Base-by-base conservation (phyloP, 2,329 filamentous ascomycete genomes). In the Blastomyces gilchristii region DNA sequence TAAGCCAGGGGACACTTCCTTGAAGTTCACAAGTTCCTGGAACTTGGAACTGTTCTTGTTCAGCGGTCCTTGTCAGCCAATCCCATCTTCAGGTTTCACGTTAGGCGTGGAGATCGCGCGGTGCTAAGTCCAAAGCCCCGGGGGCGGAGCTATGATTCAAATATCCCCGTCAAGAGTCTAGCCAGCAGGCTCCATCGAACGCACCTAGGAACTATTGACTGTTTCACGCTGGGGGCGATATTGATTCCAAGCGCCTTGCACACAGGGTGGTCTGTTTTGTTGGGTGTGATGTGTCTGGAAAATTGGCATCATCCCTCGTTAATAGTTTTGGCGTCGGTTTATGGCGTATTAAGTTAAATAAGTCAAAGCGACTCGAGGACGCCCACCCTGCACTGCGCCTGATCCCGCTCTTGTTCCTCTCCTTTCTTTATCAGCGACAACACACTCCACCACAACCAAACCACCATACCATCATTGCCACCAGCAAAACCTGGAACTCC, bases 251-350 rank as follows among this genome's bases (percentile, higher is more conserved):
- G 58, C 41, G 45, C 41, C 58, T 25, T 47, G 41, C 54, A 14
- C 54, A 22, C 58, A 34, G 45, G 43, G 28, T 37, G 22, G n/a
- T 22, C 28, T 4, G 18, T 2, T 34, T 28, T 37, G 58, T 59
- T 59, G 58, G 56, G 41, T 59, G 58, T 59, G 58, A 59, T 59
- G 37, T 43, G 58, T 49, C 28, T 59, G 52, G 52, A 8, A 57
- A 57, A 37, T 47, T 62, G 52, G 3, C 37, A 50, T 52, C 34
- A 56, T 56, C 60, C 49, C 34, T 39, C 9, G 37, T 39, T 22
- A 47, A 34, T 3, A 18, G 50, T 53, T 53, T 34, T 16, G 25
- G 50, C 34, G 14, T 53, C n/a, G 28, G 16, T 34, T 34, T 39
- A 37, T 22, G n/a, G n/a, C n/a, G 4, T 31, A 31, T 31, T 31